Base-by-base conservation (phyloP, 495 filamentous ascomycete species). In the Talaromyces liani region DNA sequence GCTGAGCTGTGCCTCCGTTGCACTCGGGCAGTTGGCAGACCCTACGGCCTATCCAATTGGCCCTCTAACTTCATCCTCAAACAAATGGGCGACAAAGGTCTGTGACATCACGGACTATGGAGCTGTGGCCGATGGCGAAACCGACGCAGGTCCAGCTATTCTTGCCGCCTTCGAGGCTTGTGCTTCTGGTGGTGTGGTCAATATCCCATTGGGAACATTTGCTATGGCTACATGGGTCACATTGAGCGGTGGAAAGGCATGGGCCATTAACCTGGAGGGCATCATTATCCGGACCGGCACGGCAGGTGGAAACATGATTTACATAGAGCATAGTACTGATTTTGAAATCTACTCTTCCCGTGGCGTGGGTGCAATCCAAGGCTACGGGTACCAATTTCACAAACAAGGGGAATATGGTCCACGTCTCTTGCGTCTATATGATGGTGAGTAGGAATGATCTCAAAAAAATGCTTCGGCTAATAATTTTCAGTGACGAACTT, bases 271-370 rank as follows among this genome's bases (percentile, higher is more conserved):
- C 54, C 62, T 73, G 25, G 74, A 77, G 60, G 74, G 73, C 20
- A 67, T 66, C 24, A 72, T 75, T 36, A 66, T 71, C 53, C 69
- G 73, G 4, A 74, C 68, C 6, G 73, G 73, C 8, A 75, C 72
- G 1, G 73, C 64, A 1, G 72, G 70, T 24, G 74, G 74, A n/a
- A 75, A 77, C 57, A 75, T 77, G 74, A 75, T 77, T 16, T 65
- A 67, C 24, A 66, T 69, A 47, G 63, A 72, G 53, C 70, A 72
- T 65, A 63, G 61, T 33, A 65, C 57, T 4, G 71, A 73, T 51
- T 70, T 73, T 55, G 71, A 73, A 64, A 49, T 73, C 24, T 70
- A 68, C 60, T 68, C 65, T 34, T 64, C 64, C 36, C 68, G 64
- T 24, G 67, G 67, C 14, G 64, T 64, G 58, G 70, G 71, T 53